A percentile compares a stretch with the other conserved stretches of the same genome.
Evolutionary conservation across 1,284 basidiomycete species (phyloP).

Genomic region (Trichosporon sp.): DNA sequence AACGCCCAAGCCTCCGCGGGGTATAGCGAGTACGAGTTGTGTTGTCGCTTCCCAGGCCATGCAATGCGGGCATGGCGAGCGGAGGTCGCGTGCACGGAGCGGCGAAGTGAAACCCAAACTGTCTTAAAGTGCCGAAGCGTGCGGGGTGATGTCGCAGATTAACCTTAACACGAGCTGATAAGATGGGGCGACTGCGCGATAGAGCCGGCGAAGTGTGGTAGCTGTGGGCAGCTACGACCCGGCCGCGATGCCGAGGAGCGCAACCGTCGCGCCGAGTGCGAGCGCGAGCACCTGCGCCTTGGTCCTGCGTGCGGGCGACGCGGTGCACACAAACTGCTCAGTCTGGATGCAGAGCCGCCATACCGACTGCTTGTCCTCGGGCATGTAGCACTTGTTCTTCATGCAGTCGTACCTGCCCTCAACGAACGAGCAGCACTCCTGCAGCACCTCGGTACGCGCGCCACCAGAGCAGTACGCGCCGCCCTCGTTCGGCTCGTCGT

Average conservation of each 20-base stretch:
- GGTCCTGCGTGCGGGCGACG: neutral
- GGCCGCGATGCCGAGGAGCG: neutral
- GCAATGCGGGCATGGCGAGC: too few species aligned
- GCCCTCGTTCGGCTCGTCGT: neutral
- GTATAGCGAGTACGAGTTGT: too few species aligned
- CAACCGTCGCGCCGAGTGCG: neutral
- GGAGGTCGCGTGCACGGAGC: neutral
- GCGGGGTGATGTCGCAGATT: neutral
- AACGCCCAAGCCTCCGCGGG: too few species aligned
- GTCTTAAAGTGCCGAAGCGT: neutral
- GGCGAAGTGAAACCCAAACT: neutral
- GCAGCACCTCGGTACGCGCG: neutral
- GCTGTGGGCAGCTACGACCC: neutral
- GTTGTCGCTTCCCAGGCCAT: neutral
- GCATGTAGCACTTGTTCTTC: constrained; percentile 5
- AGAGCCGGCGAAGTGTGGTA: too few species aligned
- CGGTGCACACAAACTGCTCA: neutral
- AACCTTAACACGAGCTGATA: neutral
- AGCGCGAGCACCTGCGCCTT: neutral
- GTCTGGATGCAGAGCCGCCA: neutral
- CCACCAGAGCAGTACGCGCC: neutral
- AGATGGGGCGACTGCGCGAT: neutral
- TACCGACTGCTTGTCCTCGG: neutral
- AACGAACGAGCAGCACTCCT: neutral
- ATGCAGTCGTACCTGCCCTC: neutral